Conservation (phyloP, 2,329 filamentous ascomycete genomes). For the Penicillium sp. region DNA sequence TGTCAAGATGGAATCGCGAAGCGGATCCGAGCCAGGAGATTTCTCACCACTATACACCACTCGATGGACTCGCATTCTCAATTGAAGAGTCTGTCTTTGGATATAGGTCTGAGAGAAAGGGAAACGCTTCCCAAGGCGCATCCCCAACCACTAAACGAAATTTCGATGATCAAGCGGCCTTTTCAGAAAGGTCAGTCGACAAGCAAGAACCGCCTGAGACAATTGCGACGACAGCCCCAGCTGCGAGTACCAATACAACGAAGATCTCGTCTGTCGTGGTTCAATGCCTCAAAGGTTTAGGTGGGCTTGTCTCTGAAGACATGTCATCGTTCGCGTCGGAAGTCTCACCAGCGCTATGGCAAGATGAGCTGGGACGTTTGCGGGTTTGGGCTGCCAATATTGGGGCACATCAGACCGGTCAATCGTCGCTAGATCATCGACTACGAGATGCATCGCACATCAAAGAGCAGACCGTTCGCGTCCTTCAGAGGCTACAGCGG, state of each 20-base stretch:
- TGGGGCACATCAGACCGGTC: conserved; percentile 28
- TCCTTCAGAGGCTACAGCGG: background rate
- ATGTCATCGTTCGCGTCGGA: background rate
- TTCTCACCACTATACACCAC: background rate
- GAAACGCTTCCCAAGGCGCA: background rate
- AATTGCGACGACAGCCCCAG: background rate
- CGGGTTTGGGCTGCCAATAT: conserved; percentile 32
- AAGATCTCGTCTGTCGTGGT: background rate
- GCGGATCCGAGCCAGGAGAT: background rate
- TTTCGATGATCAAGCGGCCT: background rate
- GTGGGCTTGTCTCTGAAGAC: background rate
- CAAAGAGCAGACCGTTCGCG: background rate
- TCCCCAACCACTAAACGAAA: background rate
- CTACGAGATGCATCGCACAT: conserved; percentile 29
- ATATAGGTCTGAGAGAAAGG: background rate
- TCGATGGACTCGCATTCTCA: background rate
- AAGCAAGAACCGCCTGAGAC: background rate
- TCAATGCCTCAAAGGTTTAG: background rate
- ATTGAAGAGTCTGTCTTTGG: background rate
- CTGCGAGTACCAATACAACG: background rate
- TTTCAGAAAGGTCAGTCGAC: background rate
- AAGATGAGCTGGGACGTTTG: conserved; percentile 22
- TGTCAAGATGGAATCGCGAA: background rate
- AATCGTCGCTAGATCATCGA: conserved; percentile 31
- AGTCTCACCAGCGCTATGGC: conserved; percentile 8